Conservation (phyloP, 2,329 filamentous ascomycete genomes). For the Metarhizium brunneum region DNA sequence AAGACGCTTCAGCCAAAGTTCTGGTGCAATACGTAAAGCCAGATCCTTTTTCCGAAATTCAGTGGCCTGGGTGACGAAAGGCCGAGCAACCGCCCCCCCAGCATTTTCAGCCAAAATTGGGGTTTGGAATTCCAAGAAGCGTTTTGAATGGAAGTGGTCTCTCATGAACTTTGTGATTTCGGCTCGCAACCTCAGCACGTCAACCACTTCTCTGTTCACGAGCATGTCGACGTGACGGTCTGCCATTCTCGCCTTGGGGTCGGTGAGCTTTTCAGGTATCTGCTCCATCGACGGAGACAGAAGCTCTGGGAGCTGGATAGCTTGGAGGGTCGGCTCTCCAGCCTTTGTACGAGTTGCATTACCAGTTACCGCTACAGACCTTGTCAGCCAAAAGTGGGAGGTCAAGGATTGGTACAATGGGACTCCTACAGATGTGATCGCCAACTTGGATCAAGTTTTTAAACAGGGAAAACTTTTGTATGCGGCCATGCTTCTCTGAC, state of each 20-base stretch:
- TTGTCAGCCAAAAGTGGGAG: conserved; percentile 12
- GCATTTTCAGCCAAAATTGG: conserved; percentile 76
- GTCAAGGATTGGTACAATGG: conserved; percentile 13
- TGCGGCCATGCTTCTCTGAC: conserved; percentile 22
- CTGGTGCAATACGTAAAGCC: conserved; percentile 80
- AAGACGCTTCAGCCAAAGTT: conserved; percentile 89
- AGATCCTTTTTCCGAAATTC: conserved; percentile 66
- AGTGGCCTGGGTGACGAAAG: conserved; percentile 72
- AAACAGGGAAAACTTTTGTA: conserved; percentile 46
- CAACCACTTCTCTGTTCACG: conserved; percentile 57
- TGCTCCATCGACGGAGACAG: conserved; percentile 72
- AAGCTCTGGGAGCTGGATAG: conserved; percentile 57
- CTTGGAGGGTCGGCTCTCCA: conserved; percentile 70
- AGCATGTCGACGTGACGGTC: conserved; percentile 82
- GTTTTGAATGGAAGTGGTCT: conserved; percentile 58
- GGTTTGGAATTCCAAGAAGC: conserved; percentile 83
- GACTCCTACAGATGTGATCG: conserved; percentile 68
- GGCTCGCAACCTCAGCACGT: conserved; percentile 66
- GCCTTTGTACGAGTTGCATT: conserved; percentile 56
- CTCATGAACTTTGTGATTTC: conserved; percentile 66
- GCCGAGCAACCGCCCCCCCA: conserved; percentile 78
- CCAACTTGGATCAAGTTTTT: conserved; percentile 64
- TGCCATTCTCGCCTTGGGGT: conserved; percentile 63
- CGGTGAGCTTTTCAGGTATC: conserved; percentile 60
- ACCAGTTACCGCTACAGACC: conserved; percentile 55